Percentiles rank a stretch among this genome's conserved stretches.
phyloP scores from a whole-genome alignment of 2,329 filamentous ascomycete genomes.

The Pezicula rhizophila region DNA sequence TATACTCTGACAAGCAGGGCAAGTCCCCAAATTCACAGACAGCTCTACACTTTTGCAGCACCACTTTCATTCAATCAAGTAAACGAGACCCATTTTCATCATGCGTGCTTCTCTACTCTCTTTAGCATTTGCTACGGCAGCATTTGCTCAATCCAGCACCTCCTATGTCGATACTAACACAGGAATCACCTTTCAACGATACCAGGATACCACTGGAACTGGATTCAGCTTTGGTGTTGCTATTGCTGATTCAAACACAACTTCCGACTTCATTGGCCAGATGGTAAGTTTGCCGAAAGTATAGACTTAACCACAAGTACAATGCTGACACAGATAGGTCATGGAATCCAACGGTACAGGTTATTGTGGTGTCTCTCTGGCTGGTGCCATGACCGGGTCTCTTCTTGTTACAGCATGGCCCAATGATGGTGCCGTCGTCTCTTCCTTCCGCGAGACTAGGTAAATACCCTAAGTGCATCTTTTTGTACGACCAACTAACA shows the following conservation, averaged over 20 bases:
- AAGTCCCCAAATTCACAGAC: not conserved
- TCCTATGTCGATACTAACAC: constrained; percentile 37
- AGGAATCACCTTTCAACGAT: constrained; percentile 38
- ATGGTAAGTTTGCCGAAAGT: constrained; percentile 29
- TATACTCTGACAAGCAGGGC: not conserved
- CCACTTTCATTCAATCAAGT: not conserved
- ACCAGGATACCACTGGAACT: constrained; percentile 24
- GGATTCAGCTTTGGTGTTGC: constrained; percentile 45
- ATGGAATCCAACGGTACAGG: constrained; percentile 30
- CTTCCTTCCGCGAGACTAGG: constrained; percentile 33
- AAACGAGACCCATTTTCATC: not conserved
- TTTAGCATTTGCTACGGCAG: constrained; percentile 6
- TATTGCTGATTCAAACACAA: constrained; percentile 37
- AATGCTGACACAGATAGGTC: constrained; percentile 25
- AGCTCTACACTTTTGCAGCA: not conserved
- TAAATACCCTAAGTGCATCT: constrained; percentile 24
- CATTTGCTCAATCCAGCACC: constrained; percentile 11
- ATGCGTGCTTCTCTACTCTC: not conserved
- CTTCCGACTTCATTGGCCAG: constrained; percentile 48
- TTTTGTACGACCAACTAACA: not conserved
- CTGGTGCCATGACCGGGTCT: constrained; percentile 39
- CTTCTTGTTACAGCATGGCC: constrained; percentile 46
- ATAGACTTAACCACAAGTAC: not conserved
- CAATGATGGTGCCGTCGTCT: constrained; percentile 36
- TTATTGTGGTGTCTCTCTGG: constrained; percentile 43